Base-by-base conservation (phyloP, 148 eudicot genomes). In the Diospyros lotus region DNA sequence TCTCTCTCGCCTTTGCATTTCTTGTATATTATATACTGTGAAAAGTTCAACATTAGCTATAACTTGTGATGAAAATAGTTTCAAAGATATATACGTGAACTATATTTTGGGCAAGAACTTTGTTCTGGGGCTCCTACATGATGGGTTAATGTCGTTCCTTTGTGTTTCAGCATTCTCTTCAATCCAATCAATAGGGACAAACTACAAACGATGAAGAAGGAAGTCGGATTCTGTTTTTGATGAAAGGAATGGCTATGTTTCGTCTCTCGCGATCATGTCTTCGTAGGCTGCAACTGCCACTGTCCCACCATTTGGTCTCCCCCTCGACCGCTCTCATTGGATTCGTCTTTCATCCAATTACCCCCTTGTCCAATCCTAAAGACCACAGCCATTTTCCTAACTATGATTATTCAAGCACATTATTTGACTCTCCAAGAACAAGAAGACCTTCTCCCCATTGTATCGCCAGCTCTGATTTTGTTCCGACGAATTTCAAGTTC, bases 211-310 rank as follows among this genome's bases (percentile, higher is more conserved):
- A 55, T 9, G 12, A 55, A 55, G 12, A 55, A 55, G 59, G 12
- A 55, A 55, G 41, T 28, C 28, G 64, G 64, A 14, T 56, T 56
- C 59, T 13, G 94, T 51, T 91, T 94, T 72, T 86, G 85, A 42
- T 11, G 12, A 56, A 38, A 53, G 50, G 48, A 55, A 74, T 69
- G 78, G 78, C 78, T 11, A 17, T 79, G 39, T 75, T 65, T 59
- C 79, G 66, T 4, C 50, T 80, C 61, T 64, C 78, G 18, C 60
- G 66, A 39, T 17, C 78, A 2, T 40, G 68, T 71, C 75, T 66
- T 64, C 64, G 64, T 58, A 64, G 59, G 42, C 18, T 75, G 11
- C 75, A 71, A 11, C 69, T 63, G 0, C 73, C 1, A 5, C 56
- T 18, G 0, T 9, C 60, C 63, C 70, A 53, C 14, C 48, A n/a